Percentiles rank a stretch among this genome's conserved stretches.
phyloP scores from a whole-genome alignment of 1,139 yeast species.

The Schizosaccharomyces versatilis region DNA sequence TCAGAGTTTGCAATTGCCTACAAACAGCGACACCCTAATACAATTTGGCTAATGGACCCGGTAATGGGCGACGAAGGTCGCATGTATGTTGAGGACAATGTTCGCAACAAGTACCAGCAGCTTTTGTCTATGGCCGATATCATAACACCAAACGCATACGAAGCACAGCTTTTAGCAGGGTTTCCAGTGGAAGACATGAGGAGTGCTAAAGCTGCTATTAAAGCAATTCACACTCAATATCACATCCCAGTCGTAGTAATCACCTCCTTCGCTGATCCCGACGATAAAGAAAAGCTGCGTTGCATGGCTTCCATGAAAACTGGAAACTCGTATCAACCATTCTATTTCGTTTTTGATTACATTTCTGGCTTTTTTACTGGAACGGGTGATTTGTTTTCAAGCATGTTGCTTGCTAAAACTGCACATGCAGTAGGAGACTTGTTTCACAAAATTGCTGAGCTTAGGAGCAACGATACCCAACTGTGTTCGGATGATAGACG shows the following conservation, averaged over 20 bases:
- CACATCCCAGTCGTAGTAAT: background rate
- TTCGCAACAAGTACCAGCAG: constrained; percentile 42
- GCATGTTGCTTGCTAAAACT: background rate
- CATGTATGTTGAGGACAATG: constrained; percentile 51
- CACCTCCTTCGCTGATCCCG: background rate
- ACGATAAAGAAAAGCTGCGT: background rate
- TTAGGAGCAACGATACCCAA: background rate
- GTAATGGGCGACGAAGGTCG: constrained; percentile 80
- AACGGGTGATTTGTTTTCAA: constrained; percentile 1
- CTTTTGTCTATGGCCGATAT: constrained; percentile 34
- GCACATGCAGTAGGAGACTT: background rate
- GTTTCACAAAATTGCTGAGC: too few relatives aligned
- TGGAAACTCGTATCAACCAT: background rate
- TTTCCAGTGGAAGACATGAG: background rate
- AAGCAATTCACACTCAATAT: background rate
- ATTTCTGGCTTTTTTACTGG: background rate
- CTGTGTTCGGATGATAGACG: background rate
- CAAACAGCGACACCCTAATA: background rate
- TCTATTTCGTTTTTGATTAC: background rate
- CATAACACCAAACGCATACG: constrained; percentile 82
- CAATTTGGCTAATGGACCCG: constrained; percentile 36
- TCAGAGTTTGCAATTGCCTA: constrained; percentile 23
- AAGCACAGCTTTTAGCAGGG: constrained; percentile 29
- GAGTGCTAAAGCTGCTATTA: background rate
- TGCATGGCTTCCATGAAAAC: background rate